Evolutionary conservation across 768 basidiomycete genomes (phyloP).

Genomic region (Amanita polypyramis): DNA sequence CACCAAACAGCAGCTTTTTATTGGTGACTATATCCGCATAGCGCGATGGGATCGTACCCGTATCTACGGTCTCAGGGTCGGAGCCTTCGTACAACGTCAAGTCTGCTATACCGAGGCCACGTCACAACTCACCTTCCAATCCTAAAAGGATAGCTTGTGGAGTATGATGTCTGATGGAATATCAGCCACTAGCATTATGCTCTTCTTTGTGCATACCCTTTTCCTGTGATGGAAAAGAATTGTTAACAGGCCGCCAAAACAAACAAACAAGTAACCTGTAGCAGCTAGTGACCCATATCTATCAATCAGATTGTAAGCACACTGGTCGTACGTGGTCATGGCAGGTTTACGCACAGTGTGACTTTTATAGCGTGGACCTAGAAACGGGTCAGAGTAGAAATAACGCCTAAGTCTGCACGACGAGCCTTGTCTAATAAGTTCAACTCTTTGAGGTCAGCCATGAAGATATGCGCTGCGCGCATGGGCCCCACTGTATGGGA

Average conservation of each 20-base stretch:
- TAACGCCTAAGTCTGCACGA: neutral
- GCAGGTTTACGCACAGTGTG: constrained; percentile 39
- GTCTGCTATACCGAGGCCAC: neutral
- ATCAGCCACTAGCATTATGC: neutral
- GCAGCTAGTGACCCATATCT: constrained; percentile 92
- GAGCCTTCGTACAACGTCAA: constrained; percentile 33
- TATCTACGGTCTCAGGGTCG: constrained; percentile 91
- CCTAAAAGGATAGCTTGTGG: constrained; percentile 82
- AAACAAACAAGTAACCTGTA: constrained; percentile 44
- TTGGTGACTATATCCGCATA: constrained; percentile 58
- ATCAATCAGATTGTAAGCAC: constrained; percentile 6
- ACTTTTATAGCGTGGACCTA: constrained; percentile 79
- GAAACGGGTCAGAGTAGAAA: neutral
- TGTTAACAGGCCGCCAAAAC: constrained; percentile 1
- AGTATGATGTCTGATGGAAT: constrained; percentile 58
- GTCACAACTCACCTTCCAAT: constrained; percentile 42
- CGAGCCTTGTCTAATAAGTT: constrained; percentile 57
- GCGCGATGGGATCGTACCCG: constrained; percentile 69
- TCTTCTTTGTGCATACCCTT: constrained; percentile 45
- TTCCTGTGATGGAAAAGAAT: constrained; percentile 33
- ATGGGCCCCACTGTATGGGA: constrained; percentile 53
- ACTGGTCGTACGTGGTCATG: neutral
- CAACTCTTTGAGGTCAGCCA: constrained; percentile 60
- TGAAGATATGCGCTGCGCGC: constrained; percentile 87
- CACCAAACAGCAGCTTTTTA: constrained; percentile 61